Evolutionary conservation across 306 rosid species (phyloP).

Genomic region (Cucumis cinereus): DNA sequence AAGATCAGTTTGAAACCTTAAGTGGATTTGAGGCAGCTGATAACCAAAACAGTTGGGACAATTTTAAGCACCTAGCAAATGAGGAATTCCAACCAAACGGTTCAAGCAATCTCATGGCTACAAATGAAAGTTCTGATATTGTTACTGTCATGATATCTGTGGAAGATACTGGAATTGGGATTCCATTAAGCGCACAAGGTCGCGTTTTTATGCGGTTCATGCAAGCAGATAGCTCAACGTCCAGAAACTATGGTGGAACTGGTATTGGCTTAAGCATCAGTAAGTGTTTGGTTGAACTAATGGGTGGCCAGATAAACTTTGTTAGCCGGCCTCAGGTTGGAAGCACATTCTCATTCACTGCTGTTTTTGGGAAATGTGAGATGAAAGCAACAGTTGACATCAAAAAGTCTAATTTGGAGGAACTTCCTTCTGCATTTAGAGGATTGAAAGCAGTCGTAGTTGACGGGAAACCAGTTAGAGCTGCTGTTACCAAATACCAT

Average conservation of each 20-base stretch:
- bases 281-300: conserved; percentile 85
- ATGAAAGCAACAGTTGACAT: conserved; percentile 26
- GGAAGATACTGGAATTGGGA: conserved; percentile 95
- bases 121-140: conserved; percentile 35
- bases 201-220: conserved; percentile 86
- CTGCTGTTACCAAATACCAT: conserved; percentile 85
- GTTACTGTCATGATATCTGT: conserved; percentile 73
- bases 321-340: conserved; percentile 69
- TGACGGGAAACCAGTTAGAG: conserved; percentile 87
- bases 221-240: conserved; percentile 98
- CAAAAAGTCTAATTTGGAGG: conserved; percentile 64
- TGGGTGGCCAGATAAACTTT: conserved; percentile 85
- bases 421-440: conserved; percentile 62
- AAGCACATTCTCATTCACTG: conserved; percentile 86
- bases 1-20: conserved; percentile 49
- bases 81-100: conserved; percentile 45
- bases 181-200: conserved; percentile 68
- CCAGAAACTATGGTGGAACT: conserved; percentile 92
- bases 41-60: conserved; percentile 78
- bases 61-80: conserved; percentile 50
- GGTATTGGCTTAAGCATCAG: conserved; percentile 97
- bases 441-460: conserved; percentile 78
- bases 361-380: conserved; percentile 46
- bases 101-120: conserved; percentile 25
- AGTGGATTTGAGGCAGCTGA: conserved; percentile 92